A percentile compares a stretch with the other conserved stretches of the same genome.
Conservation (phyloP, 2,329 filamentous ascomycete species). For the Neonectria faginata region DNA sequence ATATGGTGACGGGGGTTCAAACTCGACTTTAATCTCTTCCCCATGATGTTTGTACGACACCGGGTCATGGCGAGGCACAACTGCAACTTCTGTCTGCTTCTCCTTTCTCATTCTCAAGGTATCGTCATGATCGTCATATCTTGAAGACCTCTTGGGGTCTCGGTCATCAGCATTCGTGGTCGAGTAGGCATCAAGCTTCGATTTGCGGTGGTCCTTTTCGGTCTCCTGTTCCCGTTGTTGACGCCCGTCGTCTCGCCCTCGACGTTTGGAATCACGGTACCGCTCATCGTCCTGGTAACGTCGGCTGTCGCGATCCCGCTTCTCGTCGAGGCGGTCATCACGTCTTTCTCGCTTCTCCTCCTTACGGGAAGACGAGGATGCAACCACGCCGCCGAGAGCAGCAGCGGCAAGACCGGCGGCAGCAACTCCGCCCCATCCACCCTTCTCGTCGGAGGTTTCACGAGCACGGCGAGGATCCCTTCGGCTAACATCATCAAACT, state of each 20-base stretch:
- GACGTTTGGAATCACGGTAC: constrained; percentile 38
- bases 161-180: constrained; percentile 47
- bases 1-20: constrained; percentile 29
- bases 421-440: constrained; percentile 56
- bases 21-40: constrained; percentile 46
- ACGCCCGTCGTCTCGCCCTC: constrained; percentile 34
- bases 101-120: constrained; percentile 44
- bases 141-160: constrained; percentile 47
- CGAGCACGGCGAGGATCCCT: constrained; percentile 48
- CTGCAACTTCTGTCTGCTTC: constrained; percentile 43
- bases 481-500: constrained; percentile 53
- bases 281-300: constrained; percentile 25
- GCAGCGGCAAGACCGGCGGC: constrained; percentile 62
- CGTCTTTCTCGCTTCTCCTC: constrained; percentile 31
- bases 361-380: constrained; percentile 41
- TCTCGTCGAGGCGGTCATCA: constrained; percentile 12
- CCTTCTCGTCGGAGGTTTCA: constrained; percentile 53
- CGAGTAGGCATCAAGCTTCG: constrained; percentile 47
- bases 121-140: constrained; percentile 50
- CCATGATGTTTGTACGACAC: constrained; percentile 39
- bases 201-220: constrained; percentile 46
- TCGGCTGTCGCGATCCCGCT: constrained; percentile 34
- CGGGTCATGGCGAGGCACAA: constrained; percentile 41
- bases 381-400: constrained; percentile 55
- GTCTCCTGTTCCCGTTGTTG: constrained; percentile 26